A percentile compares a stretch with the other conserved stretches of the same genome.
Evolutionary conservation across 371 early-diverging fungal genomes (phyloP).

Genomic region (Circinella umbellata): DNA sequence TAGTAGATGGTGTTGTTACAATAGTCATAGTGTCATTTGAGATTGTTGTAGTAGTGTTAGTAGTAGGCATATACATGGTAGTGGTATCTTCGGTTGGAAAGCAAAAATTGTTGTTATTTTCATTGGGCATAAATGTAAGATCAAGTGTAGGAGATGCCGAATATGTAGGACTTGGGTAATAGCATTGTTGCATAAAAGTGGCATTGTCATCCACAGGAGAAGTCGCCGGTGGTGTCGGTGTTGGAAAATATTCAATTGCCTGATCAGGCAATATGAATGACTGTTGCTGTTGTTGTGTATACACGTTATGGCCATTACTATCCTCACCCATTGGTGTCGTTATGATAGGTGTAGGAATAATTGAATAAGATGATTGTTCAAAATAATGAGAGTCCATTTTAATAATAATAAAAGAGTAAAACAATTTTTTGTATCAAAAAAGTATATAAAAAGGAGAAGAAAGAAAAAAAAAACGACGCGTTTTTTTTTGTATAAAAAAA

Average conservation of each 20-base stretch:
- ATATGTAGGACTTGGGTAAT: slow-evolving; percentile 3
- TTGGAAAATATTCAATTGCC: slow-evolving; percentile 5
- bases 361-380: not conserved
- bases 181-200: slow-evolving; percentile 3
- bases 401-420: too few relatives aligned
- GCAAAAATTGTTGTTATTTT: not conserved
- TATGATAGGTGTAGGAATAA: not conserved
- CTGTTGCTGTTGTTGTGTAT: not conserved
- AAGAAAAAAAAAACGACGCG: too few relatives aligned
- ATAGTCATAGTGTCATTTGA: not conserved
- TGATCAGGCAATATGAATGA: slow-evolving; percentile 3
- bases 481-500: too few relatives aligned
- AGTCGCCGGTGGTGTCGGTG: not conserved
- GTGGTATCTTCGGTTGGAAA: not conserved
- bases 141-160: slow-evolving; percentile 1
- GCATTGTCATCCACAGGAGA: not conserved
- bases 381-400: not conserved
- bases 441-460: too few relatives aligned
- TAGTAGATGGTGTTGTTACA: not conserved
- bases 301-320: not conserved
- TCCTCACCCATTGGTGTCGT: too few relatives aligned
- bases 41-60: not conserved
- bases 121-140: not conserved
- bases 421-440: too few relatives aligned
- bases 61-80: not conserved